Conservation (phyloP, 352 stramenopile species). For the Globisporangium paroecandrum region DNA sequence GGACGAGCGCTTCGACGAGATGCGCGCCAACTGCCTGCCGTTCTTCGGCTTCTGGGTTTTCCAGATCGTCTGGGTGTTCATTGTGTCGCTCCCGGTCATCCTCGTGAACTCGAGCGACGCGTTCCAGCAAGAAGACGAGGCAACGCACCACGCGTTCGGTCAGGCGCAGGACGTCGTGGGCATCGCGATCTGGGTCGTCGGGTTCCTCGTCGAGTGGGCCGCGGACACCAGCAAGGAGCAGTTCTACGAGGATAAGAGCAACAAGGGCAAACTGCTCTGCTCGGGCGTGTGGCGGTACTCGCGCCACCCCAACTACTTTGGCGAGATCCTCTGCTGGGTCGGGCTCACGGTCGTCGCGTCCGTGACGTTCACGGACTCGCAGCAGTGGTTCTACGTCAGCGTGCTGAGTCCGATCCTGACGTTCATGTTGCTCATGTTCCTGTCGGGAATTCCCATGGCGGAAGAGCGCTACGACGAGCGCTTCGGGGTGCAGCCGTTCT, state of each 20-base stretch:
- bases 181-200: slow-evolving; percentile 49
- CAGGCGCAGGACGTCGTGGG: slow-evolving; percentile 35
- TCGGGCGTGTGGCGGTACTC: slow-evolving; percentile 83
- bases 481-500: slow-evolving; percentile 48
- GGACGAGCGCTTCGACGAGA: slow-evolving; percentile 76
- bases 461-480: slow-evolving; percentile 63
- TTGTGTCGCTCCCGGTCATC: slow-evolving; percentile 67
- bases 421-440: slow-evolving; percentile 64
- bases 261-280: slow-evolving; percentile 52
- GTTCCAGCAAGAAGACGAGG: slow-evolving; percentile 7
- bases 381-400: slow-evolving; percentile 48
- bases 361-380: slow-evolving; percentile 31
- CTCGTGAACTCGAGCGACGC: slow-evolving; percentile 50
- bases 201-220: slow-evolving; percentile 51
- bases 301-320: slow-evolving; percentile 92
- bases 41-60: slow-evolving; percentile 84
- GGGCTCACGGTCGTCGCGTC: slow-evolving; percentile 45
- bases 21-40: slow-evolving; percentile 49
- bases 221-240: slow-evolving; percentile 59
- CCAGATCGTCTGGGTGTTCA: slow-evolving; percentile 80
- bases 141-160: slow-evolving; percentile 28
- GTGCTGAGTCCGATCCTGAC: slow-evolving; percentile 49
- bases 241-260: slow-evolving; percentile 48
- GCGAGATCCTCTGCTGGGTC: slow-evolving; percentile 90
- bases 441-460: slow-evolving; percentile 62